phyloP scores from a whole-genome alignment of 176 grass and related monocot species.

The bread wheat (Triticum aestivum) region IWGSC_CS_RefSeq_v2.1 NC_057797.1:574574778-574575277 shows the following conservation, averaged over 20 bases:
- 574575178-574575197: not conserved
- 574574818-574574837: not conserved
- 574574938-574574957: not conserved
- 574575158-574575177: not conserved
- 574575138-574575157: not conserved
- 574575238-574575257: conserved; percentile 9
- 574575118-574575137: not conserved
- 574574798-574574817: not conserved
- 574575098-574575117: not conserved
- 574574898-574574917: not conserved
- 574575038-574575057: not conserved
- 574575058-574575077: not conserved
- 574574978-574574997: not conserved
- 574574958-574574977: not conserved
- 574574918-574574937: not conserved
- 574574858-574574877: not conserved
- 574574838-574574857: not conserved
- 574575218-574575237: not conserved
- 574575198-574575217: not conserved
- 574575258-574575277: not conserved
- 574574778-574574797: not conserved
- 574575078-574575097: not conserved
- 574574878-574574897: not conserved
- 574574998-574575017: not conserved
- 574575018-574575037: not conserved